These are phyloP conservation scores for Erythrobasidium hasegawianum DNA, from an alignment of 1,284 basidiomycete genomes.

Conservation along the genomic window DNA sequence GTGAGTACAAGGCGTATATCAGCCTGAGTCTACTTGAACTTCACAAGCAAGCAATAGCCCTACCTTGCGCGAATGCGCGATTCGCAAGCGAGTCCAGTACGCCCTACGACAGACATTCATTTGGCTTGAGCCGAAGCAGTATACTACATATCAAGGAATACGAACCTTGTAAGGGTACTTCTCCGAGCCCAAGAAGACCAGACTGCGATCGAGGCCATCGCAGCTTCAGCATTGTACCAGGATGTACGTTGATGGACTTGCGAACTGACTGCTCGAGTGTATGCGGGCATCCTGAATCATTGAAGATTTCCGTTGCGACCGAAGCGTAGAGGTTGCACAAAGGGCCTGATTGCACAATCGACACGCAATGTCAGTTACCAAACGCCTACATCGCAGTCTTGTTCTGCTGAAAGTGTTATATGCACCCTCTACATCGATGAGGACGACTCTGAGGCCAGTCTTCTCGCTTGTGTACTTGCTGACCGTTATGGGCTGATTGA, in stretches of 20 bases:
- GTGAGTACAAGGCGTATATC: slow-evolving; percentile 5
- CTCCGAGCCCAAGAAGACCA: slow-evolving; percentile 91
- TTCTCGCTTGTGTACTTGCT: slow-evolving; percentile 41
- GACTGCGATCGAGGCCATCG: slow-evolving; percentile 51
- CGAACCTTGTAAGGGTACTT: slow-evolving; percentile 80
- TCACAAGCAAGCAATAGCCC: background rate
- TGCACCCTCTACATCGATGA: slow-evolving; percentile 50
- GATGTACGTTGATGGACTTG: too few species aligned
- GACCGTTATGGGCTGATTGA: slow-evolving; percentile 33
- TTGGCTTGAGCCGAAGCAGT: background rate
- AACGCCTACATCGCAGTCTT: background rate
- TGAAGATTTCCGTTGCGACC: slow-evolving; percentile 75
- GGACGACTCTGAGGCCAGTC: slow-evolving; percentile 51
- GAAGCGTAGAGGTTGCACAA: slow-evolving; percentile 29
- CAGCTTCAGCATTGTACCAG: slow-evolving; percentile 2
- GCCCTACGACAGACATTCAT: slow-evolving; percentile 52
- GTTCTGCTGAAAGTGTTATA: background rate
- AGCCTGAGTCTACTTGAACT: background rate
- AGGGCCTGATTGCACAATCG: slow-evolving; percentile 6
- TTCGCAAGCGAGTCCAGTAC: slow-evolving; percentile 97
- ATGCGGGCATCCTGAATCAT: slow-evolving; percentile 74
- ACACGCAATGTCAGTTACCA: background rate
- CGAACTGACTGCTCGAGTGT: slow-evolving; percentile 66
- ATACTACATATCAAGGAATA: background rate
- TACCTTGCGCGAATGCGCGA: slow-evolving; percentile 76